Conservation (phyloP, 192 early-diverging fungal species). For the Diversispora epigaea region DNA sequence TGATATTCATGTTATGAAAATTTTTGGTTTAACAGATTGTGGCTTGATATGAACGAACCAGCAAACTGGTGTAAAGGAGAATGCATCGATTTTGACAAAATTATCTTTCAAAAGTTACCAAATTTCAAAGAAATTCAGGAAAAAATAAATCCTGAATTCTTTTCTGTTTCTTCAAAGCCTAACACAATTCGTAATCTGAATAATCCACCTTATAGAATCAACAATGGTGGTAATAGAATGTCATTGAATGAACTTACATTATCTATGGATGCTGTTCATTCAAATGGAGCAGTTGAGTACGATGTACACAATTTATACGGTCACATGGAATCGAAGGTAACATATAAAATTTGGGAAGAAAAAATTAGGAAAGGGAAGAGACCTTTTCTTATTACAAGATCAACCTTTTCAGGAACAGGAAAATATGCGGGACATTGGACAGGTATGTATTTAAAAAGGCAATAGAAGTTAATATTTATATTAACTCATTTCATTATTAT, state of each 20-base stretch:
- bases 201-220: conserved; percentile 21
- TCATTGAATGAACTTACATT: neutral
- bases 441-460: neutral
- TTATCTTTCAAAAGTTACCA: neutral
- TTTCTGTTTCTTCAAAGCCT: neutral
- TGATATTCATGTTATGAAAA: neutral
- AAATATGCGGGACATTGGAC: conserved; percentile 52
- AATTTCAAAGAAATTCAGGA: neutral
- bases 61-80: conserved; percentile 30
- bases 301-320: conserved; percentile 27
- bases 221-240: conserved; percentile 8
- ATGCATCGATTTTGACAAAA: neutral
- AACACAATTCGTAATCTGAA: neutral
- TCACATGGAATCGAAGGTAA: conserved; percentile 18
- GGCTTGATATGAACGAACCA: conserved; percentile 69
- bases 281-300: neutral
- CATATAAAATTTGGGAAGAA: neutral
- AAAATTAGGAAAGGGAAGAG: conserved; percentile 17
- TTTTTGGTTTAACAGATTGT: conserved; percentile 33
- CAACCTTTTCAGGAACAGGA: conserved; percentile 53
- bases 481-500: too few species aligned
- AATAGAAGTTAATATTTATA: too few species aligned
- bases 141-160: neutral
- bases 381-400: conserved; percentile 22
- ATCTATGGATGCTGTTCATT: neutral